phyloP scores from a whole-genome alignment of 352 stramenopile species.

The Phytophthora citricola region DNA sequence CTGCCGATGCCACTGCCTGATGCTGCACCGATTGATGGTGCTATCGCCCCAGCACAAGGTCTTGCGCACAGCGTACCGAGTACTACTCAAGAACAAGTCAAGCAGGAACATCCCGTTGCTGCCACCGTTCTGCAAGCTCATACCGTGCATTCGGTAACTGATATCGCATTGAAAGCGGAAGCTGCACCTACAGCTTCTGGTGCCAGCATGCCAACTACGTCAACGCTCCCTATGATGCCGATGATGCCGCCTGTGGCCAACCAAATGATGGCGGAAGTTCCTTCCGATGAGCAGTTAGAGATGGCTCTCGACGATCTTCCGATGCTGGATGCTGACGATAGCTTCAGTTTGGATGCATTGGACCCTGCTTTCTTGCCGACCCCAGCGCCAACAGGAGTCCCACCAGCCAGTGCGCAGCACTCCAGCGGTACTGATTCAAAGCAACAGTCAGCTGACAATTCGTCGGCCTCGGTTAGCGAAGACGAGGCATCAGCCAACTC shows the following conservation, averaged over 20 bases:
- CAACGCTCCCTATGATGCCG: conserved; percentile 33
- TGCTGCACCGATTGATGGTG: conserved; percentile 1
- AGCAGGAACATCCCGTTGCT: conserved; percentile 12
- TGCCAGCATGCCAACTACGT: background rate
- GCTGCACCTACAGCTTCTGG: conserved; percentile 1
- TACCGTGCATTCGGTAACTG: background rate
- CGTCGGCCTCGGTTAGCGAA: conserved; percentile 45
- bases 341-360: conserved; percentile 55
- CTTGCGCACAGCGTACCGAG: background rate
- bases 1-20: conserved; percentile 21
- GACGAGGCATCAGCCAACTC: conserved; percentile 69
- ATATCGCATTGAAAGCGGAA: conserved; percentile 23
- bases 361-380: conserved; percentile 41
- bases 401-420: conserved; percentile 14
- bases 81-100: background rate
- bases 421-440: conserved; percentile 35
- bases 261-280: conserved; percentile 48
- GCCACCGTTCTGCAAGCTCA: conserved; percentile 2
- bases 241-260: conserved; percentile 39
- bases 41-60: background rate
- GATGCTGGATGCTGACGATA: conserved; percentile 77
- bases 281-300: conserved; percentile 78
- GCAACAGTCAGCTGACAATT: conserved; percentile 55
- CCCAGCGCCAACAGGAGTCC: conserved; percentile 18
- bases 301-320: conserved; percentile 74